Conservation (phyloP, 495 filamentous ascomycete genomes). For the Alectoria sarmentosa region DNA sequence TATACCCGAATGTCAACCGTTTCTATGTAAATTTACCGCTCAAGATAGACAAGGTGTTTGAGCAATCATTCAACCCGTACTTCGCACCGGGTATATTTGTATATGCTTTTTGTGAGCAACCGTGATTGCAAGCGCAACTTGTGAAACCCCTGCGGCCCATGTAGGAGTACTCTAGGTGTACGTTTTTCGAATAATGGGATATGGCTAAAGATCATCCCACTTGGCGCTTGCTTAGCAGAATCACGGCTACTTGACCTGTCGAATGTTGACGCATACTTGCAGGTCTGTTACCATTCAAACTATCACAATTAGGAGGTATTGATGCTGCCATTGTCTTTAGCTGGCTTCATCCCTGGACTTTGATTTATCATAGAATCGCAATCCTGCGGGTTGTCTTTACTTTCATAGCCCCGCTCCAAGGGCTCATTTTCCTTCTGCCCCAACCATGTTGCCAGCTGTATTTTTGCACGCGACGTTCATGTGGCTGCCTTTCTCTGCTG, state of each 20-base stretch:
- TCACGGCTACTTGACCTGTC: neutral
- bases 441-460: neutral
- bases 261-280: too few species aligned
- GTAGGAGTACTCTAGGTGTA: neutral
- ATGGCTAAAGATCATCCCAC: neutral
- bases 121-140: neutral
- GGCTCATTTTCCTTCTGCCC: neutral
- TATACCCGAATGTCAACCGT: slow-evolving; percentile 1
- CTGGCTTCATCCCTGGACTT: neutral
- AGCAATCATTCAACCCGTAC: neutral
- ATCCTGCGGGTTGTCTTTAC: neutral
- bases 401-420: neutral
- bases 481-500: neutral
- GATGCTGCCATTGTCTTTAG: neutral
- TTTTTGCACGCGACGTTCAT: neutral
- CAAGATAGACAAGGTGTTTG: neutral
- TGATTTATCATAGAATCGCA: too few species aligned
- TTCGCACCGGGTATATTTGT: neutral
- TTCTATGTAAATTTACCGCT: neutral
- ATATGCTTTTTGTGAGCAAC: neutral
- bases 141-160: neutral
- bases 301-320: neutral
- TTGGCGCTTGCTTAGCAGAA: neutral
- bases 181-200: neutral
- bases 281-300: neutral